A percentile compares a stretch with the other conserved stretches of the same genome.
Evolutionary conservation across 140 eudicot species (phyloP).

Genomic region (Cichorium intybus): DNA sequence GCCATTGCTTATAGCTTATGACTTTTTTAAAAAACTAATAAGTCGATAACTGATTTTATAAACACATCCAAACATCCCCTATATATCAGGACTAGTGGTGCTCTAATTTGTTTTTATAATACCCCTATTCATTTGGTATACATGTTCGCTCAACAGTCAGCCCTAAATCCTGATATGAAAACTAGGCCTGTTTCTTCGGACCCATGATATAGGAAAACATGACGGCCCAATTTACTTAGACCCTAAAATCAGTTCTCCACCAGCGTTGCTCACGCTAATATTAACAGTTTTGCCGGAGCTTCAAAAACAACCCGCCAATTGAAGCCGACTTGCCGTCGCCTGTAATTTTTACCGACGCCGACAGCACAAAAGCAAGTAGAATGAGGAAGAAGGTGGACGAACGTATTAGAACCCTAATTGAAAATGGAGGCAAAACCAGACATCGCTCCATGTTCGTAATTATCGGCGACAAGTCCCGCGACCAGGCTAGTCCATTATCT

Average conservation of each 20-base stretch:
- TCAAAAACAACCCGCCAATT: constrained; percentile 15
- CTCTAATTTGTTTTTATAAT: no score
- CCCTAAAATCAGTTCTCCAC: constrained; percentile 25
- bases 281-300: constrained; percentile 11
- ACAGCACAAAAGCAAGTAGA: not conserved
- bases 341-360: not conserved
- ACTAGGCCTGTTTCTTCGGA: not conserved
- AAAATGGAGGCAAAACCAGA: constrained; percentile 78
- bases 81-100: no score
- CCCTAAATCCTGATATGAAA: not conserved
- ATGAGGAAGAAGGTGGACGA: constrained; percentile 95
- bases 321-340: constrained; percentile 25
- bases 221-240: constrained; percentile 13
- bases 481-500: constrained; percentile 48
- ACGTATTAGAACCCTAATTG: constrained; percentile 82
- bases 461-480: constrained; percentile 84
- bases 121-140: no score
- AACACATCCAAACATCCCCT: no score
- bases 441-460: constrained; percentile 91
- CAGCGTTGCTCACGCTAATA: not conserved
- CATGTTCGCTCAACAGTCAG: no score
- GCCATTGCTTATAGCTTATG: no score
- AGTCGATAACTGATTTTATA: no score
- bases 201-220: not conserved
- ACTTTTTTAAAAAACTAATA: no score